phyloP scores from a whole-genome alignment of 345 rosid species.

The Moringa oleifera region DNA sequence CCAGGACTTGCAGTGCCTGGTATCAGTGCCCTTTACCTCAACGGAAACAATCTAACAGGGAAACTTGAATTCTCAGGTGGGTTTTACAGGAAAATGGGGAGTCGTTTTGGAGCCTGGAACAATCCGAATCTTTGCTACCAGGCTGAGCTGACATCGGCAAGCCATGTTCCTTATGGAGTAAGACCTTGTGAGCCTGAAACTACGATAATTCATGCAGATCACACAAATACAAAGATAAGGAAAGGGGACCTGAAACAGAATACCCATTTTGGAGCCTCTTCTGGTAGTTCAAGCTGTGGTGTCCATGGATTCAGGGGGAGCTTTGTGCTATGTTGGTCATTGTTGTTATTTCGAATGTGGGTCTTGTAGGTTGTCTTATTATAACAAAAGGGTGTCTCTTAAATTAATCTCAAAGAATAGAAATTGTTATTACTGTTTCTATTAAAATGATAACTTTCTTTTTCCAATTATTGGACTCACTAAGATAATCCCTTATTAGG shows the following conservation, averaged over 20 bases:
- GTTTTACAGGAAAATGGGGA: conserved; percentile 31
- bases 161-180: conserved; percentile 16
- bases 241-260: background rate
- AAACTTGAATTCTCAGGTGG: conserved; percentile 20
- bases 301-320: background rate
- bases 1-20: conserved; percentile 17
- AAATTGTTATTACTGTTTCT: no score
- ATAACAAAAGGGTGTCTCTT: no score
- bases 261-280: background rate
- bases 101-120: conserved; percentile 33
- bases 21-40: conserved; percentile 23
- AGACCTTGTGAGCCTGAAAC: conserved; percentile 19
- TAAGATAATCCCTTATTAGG: no score
- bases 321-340: no score
- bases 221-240: no score
- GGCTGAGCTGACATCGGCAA: background rate
- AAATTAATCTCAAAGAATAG: no score
- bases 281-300: background rate
- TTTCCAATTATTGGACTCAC: no score
- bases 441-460: no score
- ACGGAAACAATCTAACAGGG: conserved; percentile 31
- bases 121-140: conserved; percentile 31
- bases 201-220: no score
- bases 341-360: no score
- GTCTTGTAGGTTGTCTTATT: no score